phyloP scores from a whole-genome alignment of 2,329 filamentous ascomycete genomes.

The Aureobasidium uvarum region DNA sequence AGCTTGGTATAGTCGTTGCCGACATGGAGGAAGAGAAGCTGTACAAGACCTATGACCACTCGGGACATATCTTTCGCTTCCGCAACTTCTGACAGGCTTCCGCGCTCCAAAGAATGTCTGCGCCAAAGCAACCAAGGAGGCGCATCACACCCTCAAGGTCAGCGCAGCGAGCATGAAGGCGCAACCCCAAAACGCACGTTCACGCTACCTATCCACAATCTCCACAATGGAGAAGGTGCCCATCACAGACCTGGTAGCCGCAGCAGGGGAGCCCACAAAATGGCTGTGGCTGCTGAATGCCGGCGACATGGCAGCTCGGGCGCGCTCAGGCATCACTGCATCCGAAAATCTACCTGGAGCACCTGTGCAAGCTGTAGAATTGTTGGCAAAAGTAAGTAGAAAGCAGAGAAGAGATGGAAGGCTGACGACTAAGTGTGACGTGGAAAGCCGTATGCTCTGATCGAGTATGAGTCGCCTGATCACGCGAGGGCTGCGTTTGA shows the following conservation, averaged over 20 bases:
- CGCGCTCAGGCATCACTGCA: conserved; percentile 3
- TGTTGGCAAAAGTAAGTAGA: conserved; percentile 14
- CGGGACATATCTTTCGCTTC: neutral
- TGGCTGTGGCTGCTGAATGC: conserved; percentile 24
- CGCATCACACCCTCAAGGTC: neutral
- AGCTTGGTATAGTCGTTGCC: neutral
- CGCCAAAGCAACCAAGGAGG: neutral
- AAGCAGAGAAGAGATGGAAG: neutral
- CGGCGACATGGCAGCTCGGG: conserved; percentile 19
- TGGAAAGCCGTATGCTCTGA: conserved; percentile 19
- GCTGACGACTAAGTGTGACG: conserved; percentile 12
- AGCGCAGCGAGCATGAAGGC: conserved; percentile 3
- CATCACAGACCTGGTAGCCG: neutral
- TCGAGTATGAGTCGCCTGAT: conserved; percentile 9
- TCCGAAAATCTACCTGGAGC: conserved; percentile 2
- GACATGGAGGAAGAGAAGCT: no score
- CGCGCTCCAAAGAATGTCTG: neutral
- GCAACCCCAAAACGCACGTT: neutral
- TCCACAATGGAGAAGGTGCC: conserved; percentile 17
- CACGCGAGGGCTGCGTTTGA: conserved; percentile 2
- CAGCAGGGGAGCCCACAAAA: neutral
- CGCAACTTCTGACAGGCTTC: neutral
- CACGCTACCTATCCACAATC: conserved; percentile 9
- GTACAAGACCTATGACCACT: neutral
- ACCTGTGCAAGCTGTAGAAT: conserved; percentile 18